Evolutionary conservation across 139 green algal genomes (phyloP).

Genomic region (Chlamydomonas sp.): DNA sequence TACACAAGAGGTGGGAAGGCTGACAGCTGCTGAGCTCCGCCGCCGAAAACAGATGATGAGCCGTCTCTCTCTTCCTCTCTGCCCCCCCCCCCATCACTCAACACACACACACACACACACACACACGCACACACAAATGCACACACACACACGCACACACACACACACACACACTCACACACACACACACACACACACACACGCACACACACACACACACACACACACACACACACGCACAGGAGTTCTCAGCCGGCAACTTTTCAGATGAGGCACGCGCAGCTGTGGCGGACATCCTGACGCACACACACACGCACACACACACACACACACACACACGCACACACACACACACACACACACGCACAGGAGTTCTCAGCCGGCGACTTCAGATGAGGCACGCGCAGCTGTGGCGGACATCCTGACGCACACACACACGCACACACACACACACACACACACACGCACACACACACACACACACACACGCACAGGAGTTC

Average conservation of each 20-base stretch:
- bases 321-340: slow-evolving; percentile 6
- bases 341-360: slow-evolving; percentile 14
- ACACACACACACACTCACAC: not conserved
- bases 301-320: slow-evolving; percentile 30
- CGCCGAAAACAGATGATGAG: too few relatives aligned
- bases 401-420: too few relatives aligned
- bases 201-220: too few relatives aligned
- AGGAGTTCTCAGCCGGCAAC: slow-evolving; percentile 82
- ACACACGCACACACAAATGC: not conserved
- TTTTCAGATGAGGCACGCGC: slow-evolving; percentile 63
- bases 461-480: too few relatives aligned
- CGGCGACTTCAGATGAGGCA: too few relatives aligned
- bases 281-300: slow-evolving; percentile 65
- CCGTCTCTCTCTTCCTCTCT: too few relatives aligned
- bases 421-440: too few relatives aligned
- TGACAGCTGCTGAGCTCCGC: too few relatives aligned
- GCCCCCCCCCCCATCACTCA: not conserved
- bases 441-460: slow-evolving; percentile 6
- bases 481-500: too few relatives aligned
- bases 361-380: not conserved
- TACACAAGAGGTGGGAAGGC: too few relatives aligned
- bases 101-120: not conserved
- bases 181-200: not conserved
- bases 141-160: not conserved
- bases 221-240: too few relatives aligned